Conservation (phyloP, 1,284 basidiomycete genomes). For the Pterulicium gracile region DNA sequence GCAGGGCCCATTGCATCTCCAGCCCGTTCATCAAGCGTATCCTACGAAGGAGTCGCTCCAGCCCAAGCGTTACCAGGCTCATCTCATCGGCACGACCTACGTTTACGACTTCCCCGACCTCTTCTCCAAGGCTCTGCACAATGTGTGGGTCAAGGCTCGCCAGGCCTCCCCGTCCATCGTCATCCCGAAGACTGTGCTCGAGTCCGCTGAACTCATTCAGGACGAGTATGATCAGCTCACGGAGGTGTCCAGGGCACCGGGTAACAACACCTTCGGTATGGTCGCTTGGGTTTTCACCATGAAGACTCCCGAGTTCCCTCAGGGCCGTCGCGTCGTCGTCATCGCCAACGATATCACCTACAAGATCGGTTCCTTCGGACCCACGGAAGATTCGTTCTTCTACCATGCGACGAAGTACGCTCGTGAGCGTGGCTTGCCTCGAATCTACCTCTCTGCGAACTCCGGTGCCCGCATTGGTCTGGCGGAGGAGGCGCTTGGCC, state of each 20-base stretch:
- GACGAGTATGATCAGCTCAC: constrained; percentile 88
- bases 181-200: constrained; percentile 70
- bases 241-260: constrained; percentile 86
- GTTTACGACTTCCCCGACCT: constrained; percentile 99
- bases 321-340: constrained; percentile 81
- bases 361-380: constrained; percentile 98
- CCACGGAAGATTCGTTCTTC: constrained; percentile 94
- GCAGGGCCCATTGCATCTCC: constrained; percentile 87
- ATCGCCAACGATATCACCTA: constrained; percentile 99
- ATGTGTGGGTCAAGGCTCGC: constrained; percentile 79
- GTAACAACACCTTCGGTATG: constrained; percentile 96
- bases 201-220: constrained; percentile 84
- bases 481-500: constrained; percentile 83
- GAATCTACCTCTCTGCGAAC: constrained; percentile 97
- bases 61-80: constrained; percentile 98
- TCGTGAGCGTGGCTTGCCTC: constrained; percentile 78
- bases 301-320: constrained; percentile 87
- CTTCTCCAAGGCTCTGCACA: constrained; percentile 93
- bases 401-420: constrained; percentile 92
- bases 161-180: constrained; percentile 54
- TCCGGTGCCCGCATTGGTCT: constrained; percentile 96
- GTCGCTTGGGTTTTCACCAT: constrained; percentile 96
- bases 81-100: constrained; percentile 96
- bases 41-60: constrained; percentile 98
- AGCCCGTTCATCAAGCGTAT: constrained; percentile 87